These are phyloP conservation scores for Backusella westeae DNA, from an alignment of 192 early-diverging fungal species.

Conservation along the genomic window DNA sequence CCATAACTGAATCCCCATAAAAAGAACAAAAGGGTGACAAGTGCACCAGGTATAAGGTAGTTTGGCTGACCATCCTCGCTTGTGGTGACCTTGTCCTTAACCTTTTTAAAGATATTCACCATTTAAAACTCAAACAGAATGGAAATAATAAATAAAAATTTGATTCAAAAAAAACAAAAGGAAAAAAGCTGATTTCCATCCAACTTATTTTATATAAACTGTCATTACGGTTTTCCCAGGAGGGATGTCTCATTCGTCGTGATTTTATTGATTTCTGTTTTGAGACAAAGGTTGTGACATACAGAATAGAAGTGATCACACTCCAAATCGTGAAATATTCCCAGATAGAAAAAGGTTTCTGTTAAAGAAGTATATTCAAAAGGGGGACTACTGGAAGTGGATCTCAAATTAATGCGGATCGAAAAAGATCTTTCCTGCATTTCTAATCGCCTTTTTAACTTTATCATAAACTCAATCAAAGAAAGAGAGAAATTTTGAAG, in stretches of 20 bases:
- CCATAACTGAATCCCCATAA: slow-evolving; percentile 41
- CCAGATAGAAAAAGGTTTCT: neutral
- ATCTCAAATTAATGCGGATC: neutral
- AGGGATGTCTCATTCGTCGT: neutral
- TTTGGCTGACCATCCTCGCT: neutral
- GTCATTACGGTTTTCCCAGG: slow-evolving; percentile 1
- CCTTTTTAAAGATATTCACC: neutral
- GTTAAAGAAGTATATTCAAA: neutral
- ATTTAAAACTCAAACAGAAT: neutral
- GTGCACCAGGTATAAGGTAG: slow-evolving; percentile 27
- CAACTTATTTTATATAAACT: neutral
- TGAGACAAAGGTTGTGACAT: neutral
- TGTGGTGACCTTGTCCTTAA: neutral
- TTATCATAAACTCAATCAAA: neutral
- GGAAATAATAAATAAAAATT: neutral
- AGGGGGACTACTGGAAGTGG: neutral
- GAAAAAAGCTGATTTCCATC: neutral
- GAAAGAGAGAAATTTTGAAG: neutral
- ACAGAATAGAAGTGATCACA: neutral
- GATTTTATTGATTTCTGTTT: neutral
- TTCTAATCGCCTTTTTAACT: slow-evolving; percentile 2
- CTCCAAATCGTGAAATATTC: neutral
- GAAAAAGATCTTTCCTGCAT: neutral
- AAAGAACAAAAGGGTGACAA: slow-evolving; percentile 35
- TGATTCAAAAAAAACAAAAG: neutral